Percentiles rank a stretch among this genome's conserved stretches.
These are phyloP conservation scores for Kurtzmaniella quercitrusa DNA, from an alignment of 1,139 yeast species.

Conservation along the genomic window DNA sequence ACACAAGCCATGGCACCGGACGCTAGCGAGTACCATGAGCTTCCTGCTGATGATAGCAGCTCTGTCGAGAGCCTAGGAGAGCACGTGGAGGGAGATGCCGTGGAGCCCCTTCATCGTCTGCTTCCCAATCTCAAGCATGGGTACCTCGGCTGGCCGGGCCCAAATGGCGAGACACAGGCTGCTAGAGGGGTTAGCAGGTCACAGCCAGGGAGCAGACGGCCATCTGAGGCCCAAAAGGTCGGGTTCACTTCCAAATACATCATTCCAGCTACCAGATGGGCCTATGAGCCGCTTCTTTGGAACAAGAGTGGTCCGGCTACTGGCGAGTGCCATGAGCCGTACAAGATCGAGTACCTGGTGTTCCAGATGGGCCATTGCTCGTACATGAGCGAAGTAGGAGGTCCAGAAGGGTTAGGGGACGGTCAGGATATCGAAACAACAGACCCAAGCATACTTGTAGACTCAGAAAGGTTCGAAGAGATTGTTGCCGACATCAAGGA, in stretches of 20 bases:
- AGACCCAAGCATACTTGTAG: neutral
- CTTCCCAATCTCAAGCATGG: neutral
- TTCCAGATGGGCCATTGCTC: slow-evolving; percentile 42
- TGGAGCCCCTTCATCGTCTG: neutral
- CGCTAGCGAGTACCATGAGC: neutral
- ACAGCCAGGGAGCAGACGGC: neutral
- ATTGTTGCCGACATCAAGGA: neutral
- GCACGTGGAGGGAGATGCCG: neutral
- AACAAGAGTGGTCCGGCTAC: slow-evolving; percentile 6
- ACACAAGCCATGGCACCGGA: neutral
- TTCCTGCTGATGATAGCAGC: neutral
- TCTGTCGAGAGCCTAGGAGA: neutral
- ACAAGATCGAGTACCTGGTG: slow-evolving; percentile 25
- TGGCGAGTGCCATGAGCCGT: slow-evolving; percentile 7
- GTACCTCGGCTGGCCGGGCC: neutral
- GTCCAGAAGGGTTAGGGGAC: slow-evolving; percentile 19
- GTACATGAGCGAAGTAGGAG: slow-evolving; percentile 70
- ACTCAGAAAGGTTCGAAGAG: neutral
- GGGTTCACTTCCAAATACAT: slow-evolving; percentile 20
- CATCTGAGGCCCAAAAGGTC: neutral
- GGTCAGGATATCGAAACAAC: neutral
- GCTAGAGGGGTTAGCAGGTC: neutral
- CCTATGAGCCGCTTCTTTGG: slow-evolving; percentile 16
- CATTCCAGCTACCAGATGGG: slow-evolving; percentile 28
- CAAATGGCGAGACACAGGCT: neutral